phyloP scores from a whole-genome alignment of 352 stramenopile genomes.

The Pythium oligandrum region DNA sequence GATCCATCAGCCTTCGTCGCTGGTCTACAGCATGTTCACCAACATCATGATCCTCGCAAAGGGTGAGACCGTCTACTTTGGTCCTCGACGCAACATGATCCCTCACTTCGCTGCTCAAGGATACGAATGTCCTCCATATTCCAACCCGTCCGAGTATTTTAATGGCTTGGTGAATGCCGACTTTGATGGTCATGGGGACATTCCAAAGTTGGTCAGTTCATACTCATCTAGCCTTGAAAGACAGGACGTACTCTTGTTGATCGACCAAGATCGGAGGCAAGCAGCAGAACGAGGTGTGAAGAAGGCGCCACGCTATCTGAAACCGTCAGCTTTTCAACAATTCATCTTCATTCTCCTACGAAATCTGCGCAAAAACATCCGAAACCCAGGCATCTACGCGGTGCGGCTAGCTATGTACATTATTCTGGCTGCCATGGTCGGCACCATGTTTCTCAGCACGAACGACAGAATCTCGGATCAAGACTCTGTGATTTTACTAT shows the following conservation, averaged over 20 bases:
- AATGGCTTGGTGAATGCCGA: conserved; percentile 32
- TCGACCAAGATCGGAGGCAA: neutral
- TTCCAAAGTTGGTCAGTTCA: neutral
- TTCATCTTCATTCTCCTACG: no score
- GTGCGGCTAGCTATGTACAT: neutral
- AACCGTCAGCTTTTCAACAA: no score
- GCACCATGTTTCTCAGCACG: no score
- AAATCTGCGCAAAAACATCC: no score
- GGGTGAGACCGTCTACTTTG: conserved; percentile 80
- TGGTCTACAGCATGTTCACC: conserved; percentile 56
- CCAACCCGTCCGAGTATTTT: conserved; percentile 36
- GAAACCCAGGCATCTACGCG: neutral
- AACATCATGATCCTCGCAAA: conserved; percentile 54
- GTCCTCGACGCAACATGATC: conserved; percentile 21
- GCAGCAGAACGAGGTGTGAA: conserved; percentile 3
- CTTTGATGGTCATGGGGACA: conserved; percentile 28
- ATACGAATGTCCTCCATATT: conserved; percentile 24
- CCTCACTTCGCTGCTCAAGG: conserved; percentile 22
- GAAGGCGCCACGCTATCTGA: no score
- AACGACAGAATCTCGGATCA: no score
- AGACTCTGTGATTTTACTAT: no score
- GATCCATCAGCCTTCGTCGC: conserved; percentile 66
- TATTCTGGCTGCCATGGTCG: neutral
- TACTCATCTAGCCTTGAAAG: neutral
- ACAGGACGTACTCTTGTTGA: no score